phyloP scores from a whole-genome alignment of 2,329 filamentous ascomycete genomes.

The Aspergillus unguis region DNA sequence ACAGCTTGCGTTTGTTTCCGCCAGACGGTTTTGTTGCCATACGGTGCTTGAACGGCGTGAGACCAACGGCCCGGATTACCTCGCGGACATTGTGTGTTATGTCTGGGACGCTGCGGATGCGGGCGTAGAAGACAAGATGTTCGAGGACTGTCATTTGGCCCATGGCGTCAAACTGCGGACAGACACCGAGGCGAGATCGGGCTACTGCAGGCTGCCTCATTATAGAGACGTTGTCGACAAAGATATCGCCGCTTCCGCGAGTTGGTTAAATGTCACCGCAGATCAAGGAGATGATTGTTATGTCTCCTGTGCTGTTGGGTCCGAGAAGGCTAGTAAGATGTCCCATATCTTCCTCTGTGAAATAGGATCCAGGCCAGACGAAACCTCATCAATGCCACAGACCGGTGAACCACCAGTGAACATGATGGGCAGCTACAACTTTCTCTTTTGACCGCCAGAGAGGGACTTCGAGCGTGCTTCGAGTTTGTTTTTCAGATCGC shows the following conservation, averaged over 20 bases:
- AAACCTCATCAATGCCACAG: constrained; percentile 89
- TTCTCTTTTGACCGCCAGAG: constrained; percentile 87
- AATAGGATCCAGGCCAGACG: constrained; percentile 80
- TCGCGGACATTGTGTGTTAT: constrained; percentile 73
- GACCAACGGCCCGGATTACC: constrained; percentile 76
- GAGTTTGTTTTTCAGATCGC: constrained; percentile 73
- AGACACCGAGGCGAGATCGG: constrained; percentile 78
- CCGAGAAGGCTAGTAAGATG: constrained; percentile 82
- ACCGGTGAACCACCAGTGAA: constrained; percentile 83
- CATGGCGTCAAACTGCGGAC: constrained; percentile 82
- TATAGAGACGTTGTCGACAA: constrained; percentile 75
- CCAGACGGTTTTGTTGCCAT: constrained; percentile 80
- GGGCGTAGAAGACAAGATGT: constrained; percentile 83
- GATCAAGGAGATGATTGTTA: constrained; percentile 82
- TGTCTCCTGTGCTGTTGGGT: constrained; percentile 89
- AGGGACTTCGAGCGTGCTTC: constrained; percentile 71
- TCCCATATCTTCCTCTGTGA: constrained; percentile 91
- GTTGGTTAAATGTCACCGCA: constrained; percentile 80
- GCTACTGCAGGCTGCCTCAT: constrained; percentile 68
- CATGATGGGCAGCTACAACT: constrained; percentile 92
- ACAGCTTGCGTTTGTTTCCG: constrained; percentile 91
- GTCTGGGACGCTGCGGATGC: constrained; percentile 72
- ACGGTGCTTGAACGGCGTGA: constrained; percentile 65
- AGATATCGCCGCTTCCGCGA: constrained; percentile 68
- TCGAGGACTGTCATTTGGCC: constrained; percentile 88